Conservation (phyloP, 805 yeast species). For the Clavispora asparagi region DNA sequence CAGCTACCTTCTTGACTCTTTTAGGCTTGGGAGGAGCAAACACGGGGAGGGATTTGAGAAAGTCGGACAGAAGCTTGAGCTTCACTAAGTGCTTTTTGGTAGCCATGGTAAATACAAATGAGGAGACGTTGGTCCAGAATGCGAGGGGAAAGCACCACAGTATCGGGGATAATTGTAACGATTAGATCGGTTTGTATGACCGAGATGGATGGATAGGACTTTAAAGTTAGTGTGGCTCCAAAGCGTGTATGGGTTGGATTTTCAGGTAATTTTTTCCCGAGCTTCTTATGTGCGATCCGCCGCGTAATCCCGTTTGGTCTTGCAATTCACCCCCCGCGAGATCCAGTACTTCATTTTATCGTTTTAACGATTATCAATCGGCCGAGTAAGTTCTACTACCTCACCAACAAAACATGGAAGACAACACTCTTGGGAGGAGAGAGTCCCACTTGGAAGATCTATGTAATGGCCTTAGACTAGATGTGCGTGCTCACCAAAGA, state of each 20-base stretch:
- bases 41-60: constrained; percentile 30
- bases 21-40: constrained; percentile 24
- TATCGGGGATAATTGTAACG: too few relatives aligned
- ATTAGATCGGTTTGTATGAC: too few relatives aligned
- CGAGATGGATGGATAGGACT: background rate
- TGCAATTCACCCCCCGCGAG: background rate
- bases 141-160: background rate
- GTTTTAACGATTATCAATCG: too few relatives aligned
- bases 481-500: constrained; percentile 67
- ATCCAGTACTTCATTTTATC: background rate
- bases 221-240: background rate
- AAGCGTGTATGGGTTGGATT: background rate
- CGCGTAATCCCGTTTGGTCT: background rate
- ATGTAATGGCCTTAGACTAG: constrained; percentile 39
- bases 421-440: constrained; percentile 1
- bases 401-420: background rate
- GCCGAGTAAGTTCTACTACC: too few relatives aligned
- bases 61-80: constrained; percentile 24
- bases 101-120: constrained; percentile 21
- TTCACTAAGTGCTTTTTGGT: constrained; percentile 31
- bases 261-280: background rate
- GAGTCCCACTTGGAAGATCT: constrained; percentile 31
- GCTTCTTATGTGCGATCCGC: background rate
- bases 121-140: background rate
- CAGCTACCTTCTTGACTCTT: constrained; percentile 26